phyloP scores from a whole-genome alignment of 805 yeast species.

The Saturnispora diversa region DNA sequence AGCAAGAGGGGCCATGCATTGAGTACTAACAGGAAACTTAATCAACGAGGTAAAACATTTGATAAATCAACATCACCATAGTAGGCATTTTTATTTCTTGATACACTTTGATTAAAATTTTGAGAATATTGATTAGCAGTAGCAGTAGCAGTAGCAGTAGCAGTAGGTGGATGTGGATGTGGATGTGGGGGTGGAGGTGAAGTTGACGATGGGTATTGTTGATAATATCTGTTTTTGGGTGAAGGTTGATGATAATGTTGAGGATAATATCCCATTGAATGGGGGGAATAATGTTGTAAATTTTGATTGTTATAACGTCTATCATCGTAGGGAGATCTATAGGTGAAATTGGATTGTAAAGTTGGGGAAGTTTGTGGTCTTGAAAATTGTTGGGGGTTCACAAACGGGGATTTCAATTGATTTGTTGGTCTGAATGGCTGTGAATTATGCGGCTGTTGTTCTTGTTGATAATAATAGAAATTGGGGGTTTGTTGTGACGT shows the following conservation, averaged over 20 bases:
- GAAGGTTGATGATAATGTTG: neutral
- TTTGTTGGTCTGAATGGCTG: neutral
- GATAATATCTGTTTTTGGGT: neutral
- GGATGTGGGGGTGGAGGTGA: no score
- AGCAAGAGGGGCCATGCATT: no score
- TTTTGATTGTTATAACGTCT: neutral
- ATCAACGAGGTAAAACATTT: constrained; percentile 10
- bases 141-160: neutral
- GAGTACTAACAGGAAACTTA: no score
- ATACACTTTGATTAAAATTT: neutral
- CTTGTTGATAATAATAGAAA: neutral
- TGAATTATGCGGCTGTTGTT: neutral
- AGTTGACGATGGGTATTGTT: no score
- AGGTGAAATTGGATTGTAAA: neutral
- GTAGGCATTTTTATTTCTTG: constrained; percentile 4
- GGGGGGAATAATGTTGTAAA: neutral
- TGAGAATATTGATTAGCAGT: constrained; percentile 2
- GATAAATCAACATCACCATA: constrained; percentile 12
- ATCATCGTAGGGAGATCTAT: neutral
- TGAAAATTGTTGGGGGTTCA: neutral
- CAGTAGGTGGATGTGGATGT: neutral
- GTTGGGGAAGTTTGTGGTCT: constrained; percentile 1
- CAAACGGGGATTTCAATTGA: constrained; percentile 3
- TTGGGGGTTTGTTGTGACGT: neutral
- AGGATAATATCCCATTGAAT: neutral